Conservation (phyloP, 2,329 filamentous ascomycete species). For the Penicillium frequentans region DNA sequence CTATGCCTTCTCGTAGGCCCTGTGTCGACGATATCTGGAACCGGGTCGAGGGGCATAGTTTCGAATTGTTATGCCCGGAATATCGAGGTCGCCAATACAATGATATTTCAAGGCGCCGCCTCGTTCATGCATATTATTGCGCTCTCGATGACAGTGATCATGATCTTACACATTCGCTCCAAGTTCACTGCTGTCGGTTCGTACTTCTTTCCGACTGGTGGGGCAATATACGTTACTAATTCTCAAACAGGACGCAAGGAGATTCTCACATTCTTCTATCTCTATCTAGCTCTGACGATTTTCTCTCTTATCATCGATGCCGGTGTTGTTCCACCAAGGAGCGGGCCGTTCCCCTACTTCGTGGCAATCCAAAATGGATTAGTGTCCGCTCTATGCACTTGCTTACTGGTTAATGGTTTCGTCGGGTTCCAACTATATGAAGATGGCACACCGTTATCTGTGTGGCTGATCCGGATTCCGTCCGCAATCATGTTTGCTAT, state of each 20-base stretch:
- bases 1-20: constrained; percentile 83
- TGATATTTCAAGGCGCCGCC: constrained; percentile 93
- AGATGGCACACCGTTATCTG: constrained; percentile 87
- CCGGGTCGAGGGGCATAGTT: constrained; percentile 76
- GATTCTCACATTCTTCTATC: constrained; percentile 91
- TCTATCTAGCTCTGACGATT: constrained; percentile 88
- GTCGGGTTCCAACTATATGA: constrained; percentile 98
- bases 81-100: constrained; percentile 94
- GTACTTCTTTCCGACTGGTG: constrained; percentile 30
- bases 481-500: constrained; percentile 82
- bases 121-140: constrained; percentile 91
- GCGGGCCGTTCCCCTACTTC: constrained; percentile 83
- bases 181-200: constrained; percentile 97
- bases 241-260: constrained; percentile 60
- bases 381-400: constrained; percentile 80
- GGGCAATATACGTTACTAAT: constrained; percentile 9
- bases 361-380: constrained; percentile 83
- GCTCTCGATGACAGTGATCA: constrained; percentile 88
- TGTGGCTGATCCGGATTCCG: constrained; percentile 84
- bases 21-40: constrained; percentile 60
- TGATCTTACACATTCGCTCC: constrained; percentile 94
- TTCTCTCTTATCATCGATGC: constrained; percentile 88
- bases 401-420: constrained; percentile 93
- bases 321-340: constrained; percentile 84
- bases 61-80: constrained; percentile 90